Evolutionary conservation across 495 filamentous ascomycete species (phyloP), one percentile per base, ranked within the genome.

Genomic region (Annulohypoxylon bovei): DNA sequence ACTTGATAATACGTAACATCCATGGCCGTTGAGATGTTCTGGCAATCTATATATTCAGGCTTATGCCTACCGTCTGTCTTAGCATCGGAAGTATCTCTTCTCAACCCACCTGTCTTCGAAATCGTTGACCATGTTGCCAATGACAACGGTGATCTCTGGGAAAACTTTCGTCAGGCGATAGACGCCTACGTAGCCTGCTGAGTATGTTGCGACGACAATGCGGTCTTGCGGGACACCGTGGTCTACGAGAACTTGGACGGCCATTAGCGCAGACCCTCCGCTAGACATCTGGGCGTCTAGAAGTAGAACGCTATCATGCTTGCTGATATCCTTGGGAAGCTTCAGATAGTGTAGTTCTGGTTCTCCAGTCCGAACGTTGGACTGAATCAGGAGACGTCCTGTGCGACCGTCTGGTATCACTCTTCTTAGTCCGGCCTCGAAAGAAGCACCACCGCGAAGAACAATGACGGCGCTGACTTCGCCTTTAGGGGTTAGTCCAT

Each of bases 181-280:
- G 44, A 98, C 74, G 0, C 94, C 95, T 64, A 88, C 86, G 67
- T 87, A 88, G n/a, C 93, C 93, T 0, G 92, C 93, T 62, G 91
- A 88, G 75, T 92, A 95, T 5, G 93, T 94, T 44, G 95, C 93
- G 78, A 96, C 93, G 27, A 96, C 91, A 64, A 99, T 95, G 60
- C 85, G 88, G 16, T 93, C 88, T 75, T 94, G 90, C 18, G 86
- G 80, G n/a, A 98, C 94, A 1, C 95, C 95, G 75, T 98, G 93
- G 79, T 99, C 95, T 44, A 96, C 88, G 62, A 99, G 80, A 35
- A 99, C 93, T 68, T 93, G 90, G 28, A 98, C 95, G 3, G 95
- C 94, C 95, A 99, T 99, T 50, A 99, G 82, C 5, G 94, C 96
- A 39, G 95, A 93, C 32, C 93, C 95, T 16, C 95, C 95, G 65